Conservation (phyloP, 176 grass and related monocot species). For the Avena atlantica region DNA sequence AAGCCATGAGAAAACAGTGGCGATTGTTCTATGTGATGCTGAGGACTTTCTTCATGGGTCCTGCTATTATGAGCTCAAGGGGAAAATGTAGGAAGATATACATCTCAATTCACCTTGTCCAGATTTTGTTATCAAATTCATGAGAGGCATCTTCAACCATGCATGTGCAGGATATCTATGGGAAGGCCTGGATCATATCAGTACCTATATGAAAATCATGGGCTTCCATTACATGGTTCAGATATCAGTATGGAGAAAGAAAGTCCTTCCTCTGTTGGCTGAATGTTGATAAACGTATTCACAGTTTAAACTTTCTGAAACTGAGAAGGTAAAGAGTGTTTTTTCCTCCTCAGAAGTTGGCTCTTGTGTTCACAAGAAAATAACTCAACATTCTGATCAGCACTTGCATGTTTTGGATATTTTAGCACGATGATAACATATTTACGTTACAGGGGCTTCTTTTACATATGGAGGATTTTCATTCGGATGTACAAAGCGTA, state of each 20-base stretch:
- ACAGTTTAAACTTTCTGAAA: neutral
- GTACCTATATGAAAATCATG: neutral
- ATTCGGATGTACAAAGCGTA: slow-evolving; percentile 31
- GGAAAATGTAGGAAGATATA: neutral
- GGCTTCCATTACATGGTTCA: neutral
- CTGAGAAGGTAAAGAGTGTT: slow-evolving; percentile 3
- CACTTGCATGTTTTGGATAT: slow-evolving; percentile 20
- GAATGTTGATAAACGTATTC: neutral
- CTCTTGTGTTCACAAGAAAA: slow-evolving; percentile 23
- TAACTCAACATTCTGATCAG: neutral
- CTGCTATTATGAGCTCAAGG: neutral
- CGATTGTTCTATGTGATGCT: neutral
- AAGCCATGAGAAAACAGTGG: neutral
- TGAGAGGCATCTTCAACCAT: neutral
- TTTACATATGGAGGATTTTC: slow-evolving; percentile 24
- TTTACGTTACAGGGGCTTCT: slow-evolving; percentile 33
- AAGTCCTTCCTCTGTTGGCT: neutral
- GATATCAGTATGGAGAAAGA: neutral
- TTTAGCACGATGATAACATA: slow-evolving; percentile 16
- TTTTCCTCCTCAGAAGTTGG: neutral
- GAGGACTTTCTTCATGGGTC: neutral
- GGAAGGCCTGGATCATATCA: neutral
- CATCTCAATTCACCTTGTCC: neutral
- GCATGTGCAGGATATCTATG: neutral
- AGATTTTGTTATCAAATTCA: neutral